These are phyloP conservation scores for Microsporum canis DNA, from an alignment of 2,329 filamentous ascomycete species.

Conservation along the genomic window DNA sequence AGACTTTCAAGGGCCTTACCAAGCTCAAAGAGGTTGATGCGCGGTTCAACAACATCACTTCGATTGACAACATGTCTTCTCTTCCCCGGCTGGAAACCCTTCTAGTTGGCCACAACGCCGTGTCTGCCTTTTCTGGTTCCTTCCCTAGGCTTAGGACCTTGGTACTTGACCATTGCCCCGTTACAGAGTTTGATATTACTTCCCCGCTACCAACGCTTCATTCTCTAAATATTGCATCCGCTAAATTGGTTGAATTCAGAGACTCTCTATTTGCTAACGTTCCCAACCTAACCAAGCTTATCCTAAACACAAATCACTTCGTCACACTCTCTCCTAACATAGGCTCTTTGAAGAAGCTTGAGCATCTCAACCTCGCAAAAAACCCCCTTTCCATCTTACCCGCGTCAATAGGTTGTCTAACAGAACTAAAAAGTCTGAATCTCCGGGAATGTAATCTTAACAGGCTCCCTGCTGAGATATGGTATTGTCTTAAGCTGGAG, in stretches of 20 bases:
- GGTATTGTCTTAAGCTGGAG: conserved; percentile 84
- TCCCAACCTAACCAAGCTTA: conserved; percentile 72
- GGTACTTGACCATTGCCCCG: conserved; percentile 85
- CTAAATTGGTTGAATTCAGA: conserved; percentile 75
- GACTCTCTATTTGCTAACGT: conserved; percentile 83
- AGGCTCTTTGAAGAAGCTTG: conserved; percentile 67
- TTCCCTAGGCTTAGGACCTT: conserved; percentile 75
- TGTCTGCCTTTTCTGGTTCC: conserved; percentile 80
- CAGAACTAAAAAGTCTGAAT: conserved; percentile 74
- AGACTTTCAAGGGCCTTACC: conserved; percentile 58
- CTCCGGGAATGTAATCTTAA: conserved; percentile 88
- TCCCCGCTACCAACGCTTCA: conserved; percentile 69
- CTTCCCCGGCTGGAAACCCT: conserved; percentile 80
- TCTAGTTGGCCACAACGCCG: conserved; percentile 81
- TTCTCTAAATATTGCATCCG: conserved; percentile 77
- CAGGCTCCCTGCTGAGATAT: conserved; percentile 82
- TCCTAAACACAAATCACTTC: conserved; percentile 91
- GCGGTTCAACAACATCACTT: conserved; percentile 81
- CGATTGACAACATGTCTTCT: conserved; percentile 74
- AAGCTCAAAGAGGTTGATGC: conserved; percentile 84
- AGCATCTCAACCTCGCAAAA: conserved; percentile 87
- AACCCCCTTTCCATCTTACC: conserved; percentile 80
- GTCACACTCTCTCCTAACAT: conserved; percentile 78
- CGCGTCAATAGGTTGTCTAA: conserved; percentile 74
- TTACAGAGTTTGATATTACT: conserved; percentile 83